Evolutionary conservation across 73 alveolate species (phyloP), one percentile per base, ranked within the genome.

Genomic region (Symbiodinium pilosum): DNA sequence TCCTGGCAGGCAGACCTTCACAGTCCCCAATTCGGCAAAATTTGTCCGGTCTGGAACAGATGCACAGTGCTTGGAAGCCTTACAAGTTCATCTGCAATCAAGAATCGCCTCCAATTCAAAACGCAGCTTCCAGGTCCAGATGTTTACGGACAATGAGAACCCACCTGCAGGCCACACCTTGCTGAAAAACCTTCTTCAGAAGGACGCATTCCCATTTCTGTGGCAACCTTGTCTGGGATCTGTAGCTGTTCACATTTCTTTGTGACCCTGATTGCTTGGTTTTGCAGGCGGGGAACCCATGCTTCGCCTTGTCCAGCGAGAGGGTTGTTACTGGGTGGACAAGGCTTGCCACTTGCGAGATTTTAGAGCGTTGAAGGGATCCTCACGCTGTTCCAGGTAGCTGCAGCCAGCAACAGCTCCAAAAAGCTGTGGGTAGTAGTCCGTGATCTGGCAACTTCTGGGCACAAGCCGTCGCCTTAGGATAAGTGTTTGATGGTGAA

Each of bases 91-190:
- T 36, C 9, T 18, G 4, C 18, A 9, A 12, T 51, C 68, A 4
- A 44, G 84, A 20, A 26, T 34, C 3, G 14, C 16, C 44, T 7
- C n/a, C 47, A 34, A 20, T 43, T 14, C 34, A 3, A 32, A n/a
- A n/a, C n/a, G n/a, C n/a, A n/a, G n/a, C n/a, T n/a, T n/a, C n/a
- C 36, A 91, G 97, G 97, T 91, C 97, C 97, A 91, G 88, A 91
- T 91, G 97, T 52, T 91, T 20, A 91, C 97, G 42, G 97, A 91
- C 81, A 43, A n/a, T n/a, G 97, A 91, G 34, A 41, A 71, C 51
- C 86, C 89, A 91, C 97, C 97, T n/a, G 81, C 88, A 71, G 97
- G 97, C n/a, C n/a, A n/a, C n/a, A n/a, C n/a, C n/a, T n/a, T n/a
- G n/a, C n/a, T n/a, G n/a, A n/a, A n/a, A n/a, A n/a, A n/a, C n/a